These are phyloP conservation scores for Forsythia suspensa DNA, from an alignment of 257 asterid species.

Conservation along the genomic window DNA sequence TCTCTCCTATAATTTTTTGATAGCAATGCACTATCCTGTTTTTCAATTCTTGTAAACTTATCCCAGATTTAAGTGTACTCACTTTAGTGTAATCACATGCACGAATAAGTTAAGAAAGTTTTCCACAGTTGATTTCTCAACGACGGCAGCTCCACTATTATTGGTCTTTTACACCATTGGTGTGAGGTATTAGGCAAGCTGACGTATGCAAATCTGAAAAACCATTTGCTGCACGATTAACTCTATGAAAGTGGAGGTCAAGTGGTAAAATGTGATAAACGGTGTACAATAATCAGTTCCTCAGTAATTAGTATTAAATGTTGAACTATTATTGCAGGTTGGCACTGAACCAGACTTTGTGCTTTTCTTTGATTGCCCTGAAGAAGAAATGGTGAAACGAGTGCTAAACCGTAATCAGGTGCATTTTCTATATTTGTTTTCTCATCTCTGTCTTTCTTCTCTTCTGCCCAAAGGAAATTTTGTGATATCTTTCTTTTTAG, in stretches of 20 bases:
- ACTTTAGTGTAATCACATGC: background rate
- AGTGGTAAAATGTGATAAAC: background rate
- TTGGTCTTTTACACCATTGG: background rate
- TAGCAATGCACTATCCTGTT: slow-evolving; percentile 16
- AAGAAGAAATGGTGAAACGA: slow-evolving; percentile 88
- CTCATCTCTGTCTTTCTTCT: slow-evolving; percentile 5
- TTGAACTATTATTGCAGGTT: slow-evolving; percentile 47
- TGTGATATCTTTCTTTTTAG: slow-evolving; percentile 37
- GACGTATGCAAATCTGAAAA: background rate
- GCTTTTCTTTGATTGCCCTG: slow-evolving; percentile 92
- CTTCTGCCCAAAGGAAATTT: slow-evolving; percentile 16
- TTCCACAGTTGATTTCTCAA: background rate
- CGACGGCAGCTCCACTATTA: background rate
- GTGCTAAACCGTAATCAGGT: slow-evolving; percentile 89
- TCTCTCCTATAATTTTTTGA: slow-evolving; percentile 11
- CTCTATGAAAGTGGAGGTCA: background rate
- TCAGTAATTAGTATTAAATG: background rate
- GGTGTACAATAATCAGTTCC: background rate
- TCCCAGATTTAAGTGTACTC: background rate
- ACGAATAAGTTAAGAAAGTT: background rate
- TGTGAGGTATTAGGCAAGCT: background rate
- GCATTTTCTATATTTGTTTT: slow-evolving; percentile 4
- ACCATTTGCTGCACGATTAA: background rate
- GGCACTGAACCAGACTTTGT: slow-evolving; percentile 87
- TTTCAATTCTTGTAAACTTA: slow-evolving; percentile 8